Base-by-base conservation (phyloP, 2,329 filamentous ascomycete genomes). In the Metarhizium anisopliae region DNA sequence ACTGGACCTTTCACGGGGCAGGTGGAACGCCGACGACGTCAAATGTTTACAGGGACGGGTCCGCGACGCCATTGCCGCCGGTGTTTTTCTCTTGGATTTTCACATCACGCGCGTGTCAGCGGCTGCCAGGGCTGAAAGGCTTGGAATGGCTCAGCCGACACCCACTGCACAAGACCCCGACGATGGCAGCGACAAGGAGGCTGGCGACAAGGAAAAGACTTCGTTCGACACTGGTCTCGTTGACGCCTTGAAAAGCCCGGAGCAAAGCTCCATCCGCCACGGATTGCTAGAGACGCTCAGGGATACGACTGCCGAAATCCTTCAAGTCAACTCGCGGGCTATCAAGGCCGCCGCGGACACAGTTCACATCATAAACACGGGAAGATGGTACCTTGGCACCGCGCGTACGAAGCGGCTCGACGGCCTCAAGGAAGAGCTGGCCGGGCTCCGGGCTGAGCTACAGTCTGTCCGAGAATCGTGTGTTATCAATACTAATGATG, bases 11-110 rank as follows among this genome's bases (percentile, higher is more conserved):
- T 77, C 76, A 0, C 64, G 73, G 3, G 71, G 75, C 1, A 64
- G 70, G 2, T 79, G 77, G 77, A 71, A 65, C 16, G 64, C 76
- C 1, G 69, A 73, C 8, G 74, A 78, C 18, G 66, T 79, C 16
- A 64, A 65, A 4, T 61, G 60, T 0, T 56, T 79, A 6, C 66
- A 72, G 13, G 65, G 65, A 4, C 68, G 67, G 0, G 58, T 76
- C 0, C 67, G 74, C 0, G 64, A 72, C 10, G 62, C 70, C 8
- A 67, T 73, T 56, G 56, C 70, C 0, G 62, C 67, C 0, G 66
- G 64, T 6, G 29, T 75, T 0, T 70, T 69, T 0, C 55, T 78
- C 4, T 51, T 77, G 10, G 73, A 77, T n/a, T 68, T 76, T 14
- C 74, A 77, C 10, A 71, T 76, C 5, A 60, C 64, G 1, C 67